A percentile compares a stretch with the other conserved stretches of the same genome.
Evolutionary conservation across 768 basidiomycete species (phyloP).

Genomic region (Tulasnella sp.): DNA sequence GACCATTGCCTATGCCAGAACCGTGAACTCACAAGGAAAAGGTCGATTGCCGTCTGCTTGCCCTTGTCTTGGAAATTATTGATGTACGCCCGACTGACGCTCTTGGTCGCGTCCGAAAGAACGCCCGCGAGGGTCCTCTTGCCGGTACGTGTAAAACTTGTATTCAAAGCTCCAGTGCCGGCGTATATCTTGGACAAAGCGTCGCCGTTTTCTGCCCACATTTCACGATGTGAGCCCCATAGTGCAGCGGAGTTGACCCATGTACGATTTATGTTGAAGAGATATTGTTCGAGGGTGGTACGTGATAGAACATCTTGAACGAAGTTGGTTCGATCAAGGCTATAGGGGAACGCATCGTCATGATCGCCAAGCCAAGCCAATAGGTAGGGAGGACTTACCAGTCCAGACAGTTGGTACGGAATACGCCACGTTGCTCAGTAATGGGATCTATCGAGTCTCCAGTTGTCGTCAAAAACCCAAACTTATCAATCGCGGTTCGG

Average conservation of each 20-base stretch:
- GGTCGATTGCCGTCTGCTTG: conserved; percentile 90
- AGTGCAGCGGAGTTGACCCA: conserved; percentile 57
- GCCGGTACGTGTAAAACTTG: conserved; percentile 87
- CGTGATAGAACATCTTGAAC: conserved; percentile 90
- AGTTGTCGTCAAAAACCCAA: conserved; percentile 79
- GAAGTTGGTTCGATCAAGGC: conserved; percentile 94
- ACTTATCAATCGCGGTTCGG: conserved; percentile 53
- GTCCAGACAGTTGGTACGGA: conserved; percentile 90
- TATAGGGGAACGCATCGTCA: conserved; percentile 24
- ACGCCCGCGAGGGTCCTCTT: conserved; percentile 89
- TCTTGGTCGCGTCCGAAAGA: conserved; percentile 92
- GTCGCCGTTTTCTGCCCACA: conserved; percentile 97
- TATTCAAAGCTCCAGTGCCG: conserved; percentile 69
- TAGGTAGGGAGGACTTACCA: conserved; percentile 46
- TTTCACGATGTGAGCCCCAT: conserved; percentile 79
- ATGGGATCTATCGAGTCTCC: conserved; percentile 52
- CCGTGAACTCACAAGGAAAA: conserved; percentile 60
- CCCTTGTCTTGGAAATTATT: conserved; percentile 95
- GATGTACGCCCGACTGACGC: conserved; percentile 89
- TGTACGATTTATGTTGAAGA: conserved; percentile 61
- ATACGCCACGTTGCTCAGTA: conserved; percentile 82
- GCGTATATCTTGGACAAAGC: conserved; percentile 89
- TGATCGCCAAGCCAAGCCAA: not conserved
- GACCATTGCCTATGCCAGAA: not conserved
- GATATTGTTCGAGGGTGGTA: conserved; percentile 67